phyloP scores from a whole-genome alignment of 2,329 filamentous ascomycete species.

The Colletotrichum musae region DNA sequence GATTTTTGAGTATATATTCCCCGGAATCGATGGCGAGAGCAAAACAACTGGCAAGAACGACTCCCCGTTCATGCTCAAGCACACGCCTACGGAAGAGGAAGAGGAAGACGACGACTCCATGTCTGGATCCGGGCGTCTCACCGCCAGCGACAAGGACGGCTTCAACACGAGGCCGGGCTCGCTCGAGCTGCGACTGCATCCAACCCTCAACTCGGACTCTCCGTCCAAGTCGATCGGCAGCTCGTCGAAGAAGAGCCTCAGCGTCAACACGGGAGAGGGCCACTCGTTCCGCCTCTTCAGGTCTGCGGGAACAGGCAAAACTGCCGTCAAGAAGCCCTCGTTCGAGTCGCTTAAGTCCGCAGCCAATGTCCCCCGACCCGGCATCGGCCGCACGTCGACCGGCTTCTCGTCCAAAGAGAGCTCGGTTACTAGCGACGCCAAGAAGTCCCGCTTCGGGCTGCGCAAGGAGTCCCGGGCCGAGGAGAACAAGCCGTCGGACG shows the following conservation, averaged over 20 bases:
- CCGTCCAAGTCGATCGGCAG: slow-evolving; percentile 48
- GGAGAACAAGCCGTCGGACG: slow-evolving; percentile 81
- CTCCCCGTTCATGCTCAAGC: slow-evolving; percentile 71
- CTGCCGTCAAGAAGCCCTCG: slow-evolving; percentile 67
- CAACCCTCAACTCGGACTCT: slow-evolving; percentile 79
- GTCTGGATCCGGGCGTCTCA: slow-evolving; percentile 56
- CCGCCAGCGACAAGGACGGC: slow-evolving; percentile 60
- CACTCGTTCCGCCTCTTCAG: slow-evolving; percentile 69
- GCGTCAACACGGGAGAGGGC: slow-evolving; percentile 62
- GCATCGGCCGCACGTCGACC: slow-evolving; percentile 63
- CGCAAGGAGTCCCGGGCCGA: slow-evolving; percentile 63
- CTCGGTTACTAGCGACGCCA: slow-evolving; percentile 56
- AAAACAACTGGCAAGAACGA: slow-evolving; percentile 65
- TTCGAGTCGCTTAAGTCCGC: slow-evolving; percentile 67
- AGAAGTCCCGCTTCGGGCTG: slow-evolving; percentile 70
- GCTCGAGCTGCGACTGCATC: slow-evolving; percentile 85
- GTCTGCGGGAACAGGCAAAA: slow-evolving; percentile 58
- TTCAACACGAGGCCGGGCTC: slow-evolving; percentile 78
- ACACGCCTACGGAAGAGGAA: slow-evolving; percentile 63
- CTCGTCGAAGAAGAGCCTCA: slow-evolving; percentile 63
- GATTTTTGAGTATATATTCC: slow-evolving; percentile 98
- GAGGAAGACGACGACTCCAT: slow-evolving; percentile 61
- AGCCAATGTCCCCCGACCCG: slow-evolving; percentile 55
- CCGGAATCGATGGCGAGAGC: slow-evolving; percentile 77
- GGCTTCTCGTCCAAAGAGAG: slow-evolving; percentile 59